phyloP scores from a whole-genome alignment of 2,329 filamentous ascomycete species.

The Chaetothyriales sp. region DNA sequence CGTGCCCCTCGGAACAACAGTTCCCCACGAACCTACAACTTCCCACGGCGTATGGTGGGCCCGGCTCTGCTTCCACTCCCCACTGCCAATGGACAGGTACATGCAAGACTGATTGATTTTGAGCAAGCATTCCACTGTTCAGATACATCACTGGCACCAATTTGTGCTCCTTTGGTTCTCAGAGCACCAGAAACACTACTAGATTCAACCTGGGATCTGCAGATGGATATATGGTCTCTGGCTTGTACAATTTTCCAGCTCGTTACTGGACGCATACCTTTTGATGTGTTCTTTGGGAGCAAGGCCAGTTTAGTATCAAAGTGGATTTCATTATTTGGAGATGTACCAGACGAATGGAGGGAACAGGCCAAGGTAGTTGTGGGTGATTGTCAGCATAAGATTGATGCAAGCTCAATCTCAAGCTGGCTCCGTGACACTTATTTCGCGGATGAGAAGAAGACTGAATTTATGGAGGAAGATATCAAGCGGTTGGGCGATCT shows the following conservation, averaged over 20 bases:
- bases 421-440: constrained; percentile 13
- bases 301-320: constrained; percentile 10
- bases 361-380: constrained; percentile 6
- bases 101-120: constrained; percentile 13
- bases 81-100: constrained; percentile 1
- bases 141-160: constrained; percentile 5
- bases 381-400: constrained; percentile 4
- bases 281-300: constrained; percentile 10
- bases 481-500: constrained; percentile 10
- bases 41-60: constrained; percentile 3
- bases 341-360: constrained; percentile 13
- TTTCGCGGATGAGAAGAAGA: constrained; percentile 9
- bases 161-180: constrained; percentile 10
- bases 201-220: constrained; percentile 7
- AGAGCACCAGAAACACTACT: constrained; percentile 13
- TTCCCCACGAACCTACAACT: too few relatives aligned
- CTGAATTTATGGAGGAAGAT: constrained; percentile 10
- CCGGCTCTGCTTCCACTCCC: constrained; percentile 3
- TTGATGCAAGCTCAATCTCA: constrained; percentile 4
- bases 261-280: constrained; percentile 12
- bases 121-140: constrained; percentile 8
- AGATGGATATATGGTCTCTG: constrained; percentile 12
- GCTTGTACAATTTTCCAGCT: constrained; percentile 14
- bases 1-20: constrained; percentile 3
- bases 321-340: constrained; percentile 14